phyloP scores from a whole-genome alignment of 2,329 filamentous ascomycete species.

The Cercospora nicotianae region DNA sequence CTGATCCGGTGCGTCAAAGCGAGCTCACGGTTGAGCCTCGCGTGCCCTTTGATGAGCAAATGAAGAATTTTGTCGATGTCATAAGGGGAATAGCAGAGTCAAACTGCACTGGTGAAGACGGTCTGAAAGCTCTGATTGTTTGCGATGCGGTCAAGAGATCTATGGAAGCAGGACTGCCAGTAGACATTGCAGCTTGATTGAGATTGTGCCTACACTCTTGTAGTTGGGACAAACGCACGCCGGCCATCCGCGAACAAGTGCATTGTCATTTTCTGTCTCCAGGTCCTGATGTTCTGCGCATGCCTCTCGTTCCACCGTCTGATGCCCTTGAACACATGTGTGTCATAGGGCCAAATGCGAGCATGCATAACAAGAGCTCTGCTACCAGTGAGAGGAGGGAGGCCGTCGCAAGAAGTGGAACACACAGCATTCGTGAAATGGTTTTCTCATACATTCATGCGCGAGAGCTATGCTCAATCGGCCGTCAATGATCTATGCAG shows the following conservation, averaged over 20 bases:
- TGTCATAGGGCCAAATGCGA: background rate
- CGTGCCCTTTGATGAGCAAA: slow-evolving; percentile 56
- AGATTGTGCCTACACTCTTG: background rate
- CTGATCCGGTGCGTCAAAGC: slow-evolving; percentile 39
- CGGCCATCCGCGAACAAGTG: background rate
- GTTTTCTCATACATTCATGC: slow-evolving; percentile 6
- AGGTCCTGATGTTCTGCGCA: background rate
- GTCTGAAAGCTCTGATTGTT: slow-evolving; percentile 53
- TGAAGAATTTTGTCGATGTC: slow-evolving; percentile 54
- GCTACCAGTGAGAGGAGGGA: background rate
- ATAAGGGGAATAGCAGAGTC: slow-evolving; percentile 47
- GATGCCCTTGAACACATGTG: background rate
- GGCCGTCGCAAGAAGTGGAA: background rate
- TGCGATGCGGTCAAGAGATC: slow-evolving; percentile 54
- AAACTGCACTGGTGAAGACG: slow-evolving; percentile 52
- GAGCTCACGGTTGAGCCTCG: slow-evolving; percentile 36
- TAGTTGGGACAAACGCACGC: background rate
- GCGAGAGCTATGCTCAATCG: slow-evolving; percentile 25
- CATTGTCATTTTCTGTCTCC: background rate
- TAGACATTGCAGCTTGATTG: background rate
- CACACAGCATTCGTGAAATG: background rate
- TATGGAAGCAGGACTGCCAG: slow-evolving; percentile 39
- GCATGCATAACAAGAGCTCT: background rate
- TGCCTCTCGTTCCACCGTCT: background rate
- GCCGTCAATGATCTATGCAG: background rate